phyloP scores from a whole-genome alignment of 345 rosid species.

The Aethionema arabicum region DNA sequence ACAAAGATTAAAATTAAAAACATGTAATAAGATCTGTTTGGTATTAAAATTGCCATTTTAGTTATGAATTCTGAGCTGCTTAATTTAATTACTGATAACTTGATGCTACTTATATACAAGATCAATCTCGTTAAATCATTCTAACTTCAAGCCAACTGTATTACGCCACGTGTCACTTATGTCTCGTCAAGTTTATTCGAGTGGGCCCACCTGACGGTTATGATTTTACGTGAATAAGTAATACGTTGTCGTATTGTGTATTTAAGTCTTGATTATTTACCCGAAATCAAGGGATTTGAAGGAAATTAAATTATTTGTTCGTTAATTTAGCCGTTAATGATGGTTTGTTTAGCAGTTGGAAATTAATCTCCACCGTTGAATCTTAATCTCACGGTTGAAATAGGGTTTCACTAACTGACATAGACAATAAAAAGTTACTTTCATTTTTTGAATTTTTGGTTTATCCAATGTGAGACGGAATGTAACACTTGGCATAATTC shows the following conservation, averaged over 20 bases:
- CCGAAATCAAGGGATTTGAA: constrained; percentile 25
- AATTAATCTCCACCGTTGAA: constrained; percentile 7
- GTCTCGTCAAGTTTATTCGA: background rate
- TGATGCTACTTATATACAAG: constrained; percentile 18
- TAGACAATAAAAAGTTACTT: background rate
- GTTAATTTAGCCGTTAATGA: constrained; percentile 52
- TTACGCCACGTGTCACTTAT: constrained; percentile 5
- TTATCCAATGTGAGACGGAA: constrained; percentile 16
- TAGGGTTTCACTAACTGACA: constrained; percentile 10
- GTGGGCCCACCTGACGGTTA: constrained; percentile 29
- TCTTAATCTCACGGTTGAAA: constrained; percentile 25
- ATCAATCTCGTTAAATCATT: constrained; percentile 24
- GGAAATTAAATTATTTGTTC: constrained; percentile 25
- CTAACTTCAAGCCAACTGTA: background rate
- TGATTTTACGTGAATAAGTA: background rate
- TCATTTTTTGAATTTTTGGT: background rate
- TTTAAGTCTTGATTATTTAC: background rate
- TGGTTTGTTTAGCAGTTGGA: constrained; percentile 42
- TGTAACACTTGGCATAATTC: constrained; percentile 42
- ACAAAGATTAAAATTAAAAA: constrained; percentile 21
- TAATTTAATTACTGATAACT: background rate
- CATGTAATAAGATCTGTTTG: background rate
- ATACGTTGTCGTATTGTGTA: constrained; percentile 15
- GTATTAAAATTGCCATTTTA: constrained; percentile 10
- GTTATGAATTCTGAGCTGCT: background rate